Evolutionary conservation across 371 early-diverging fungal species (phyloP).

Genomic region (Apophysomyces elegans): DNA sequence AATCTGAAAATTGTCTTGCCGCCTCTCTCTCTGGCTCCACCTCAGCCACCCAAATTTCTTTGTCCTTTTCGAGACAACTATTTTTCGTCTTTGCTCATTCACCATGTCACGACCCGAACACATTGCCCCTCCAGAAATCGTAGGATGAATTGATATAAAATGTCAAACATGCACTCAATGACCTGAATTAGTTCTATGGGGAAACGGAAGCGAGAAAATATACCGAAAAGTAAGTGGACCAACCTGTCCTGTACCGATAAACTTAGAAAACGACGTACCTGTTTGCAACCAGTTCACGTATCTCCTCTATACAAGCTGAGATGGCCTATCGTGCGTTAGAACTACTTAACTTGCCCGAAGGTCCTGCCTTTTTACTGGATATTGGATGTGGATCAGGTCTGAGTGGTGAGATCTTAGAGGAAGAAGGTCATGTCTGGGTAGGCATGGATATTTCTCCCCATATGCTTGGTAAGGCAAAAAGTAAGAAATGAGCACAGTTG

Average conservation of each 20-base stretch:
- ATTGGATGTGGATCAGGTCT: constrained; percentile 66
- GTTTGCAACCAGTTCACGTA: constrained; percentile 73
- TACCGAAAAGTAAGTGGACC: constrained; percentile 80
- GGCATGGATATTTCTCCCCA: constrained; percentile 96
- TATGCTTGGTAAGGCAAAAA: constrained; percentile 77
- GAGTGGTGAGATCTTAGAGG: constrained; percentile 94
- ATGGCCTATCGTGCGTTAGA: constrained; percentile 94
- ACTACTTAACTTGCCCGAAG: constrained; percentile 82
- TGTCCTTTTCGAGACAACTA: constrained; percentile 1
- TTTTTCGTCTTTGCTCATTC: constrained; percentile 8
- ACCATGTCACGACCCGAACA: constrained; percentile 95
- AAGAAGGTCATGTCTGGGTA: constrained; percentile 94
- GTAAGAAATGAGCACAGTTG: constrained; percentile 13
- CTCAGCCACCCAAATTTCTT: constrained; percentile 13
- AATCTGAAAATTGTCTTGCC: no score
- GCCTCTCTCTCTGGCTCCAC: no score
- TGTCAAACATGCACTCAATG: not conserved
- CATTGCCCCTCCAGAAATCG: constrained; percentile 95
- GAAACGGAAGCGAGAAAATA: constrained; percentile 95
- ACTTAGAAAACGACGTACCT: not conserved
- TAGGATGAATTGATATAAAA: constrained; percentile 39
- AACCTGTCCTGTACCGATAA: no score
- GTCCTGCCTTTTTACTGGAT: constrained; percentile 64
- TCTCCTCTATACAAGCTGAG: constrained; percentile 91
- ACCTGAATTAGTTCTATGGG: constrained; percentile 75